Evolutionary conservation across 257 asterid species (phyloP).

Genomic region (Lycium ferocissimum): DNA sequence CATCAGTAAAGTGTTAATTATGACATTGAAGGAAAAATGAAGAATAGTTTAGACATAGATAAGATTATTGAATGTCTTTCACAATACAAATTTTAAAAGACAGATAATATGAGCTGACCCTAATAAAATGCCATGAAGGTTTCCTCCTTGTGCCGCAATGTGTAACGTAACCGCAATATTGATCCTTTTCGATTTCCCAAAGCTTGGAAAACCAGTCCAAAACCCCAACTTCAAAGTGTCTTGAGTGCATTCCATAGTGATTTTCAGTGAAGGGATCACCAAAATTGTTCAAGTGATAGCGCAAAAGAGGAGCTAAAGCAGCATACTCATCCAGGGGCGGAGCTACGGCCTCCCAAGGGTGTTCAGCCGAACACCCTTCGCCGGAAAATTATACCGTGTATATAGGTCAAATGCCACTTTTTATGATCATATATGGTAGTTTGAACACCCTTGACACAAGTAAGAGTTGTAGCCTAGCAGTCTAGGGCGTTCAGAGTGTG

Average conservation of each 20-base stretch:
- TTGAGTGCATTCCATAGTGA: conserved; percentile 87
- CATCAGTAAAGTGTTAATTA: too few species aligned
- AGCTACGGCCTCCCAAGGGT: too few species aligned
- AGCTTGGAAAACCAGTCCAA: conserved; percentile 85
- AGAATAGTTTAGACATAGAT: background rate
- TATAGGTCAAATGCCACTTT: too few species aligned
- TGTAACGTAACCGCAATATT: conserved; percentile 89
- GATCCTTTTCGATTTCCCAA: conserved; percentile 84
- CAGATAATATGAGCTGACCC: conserved; percentile 55
- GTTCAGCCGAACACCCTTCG: too few species aligned
- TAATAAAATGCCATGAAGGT: conserved; percentile 86
- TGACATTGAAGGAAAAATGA: too few species aligned
- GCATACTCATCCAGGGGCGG: too few species aligned
- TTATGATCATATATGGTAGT: too few species aligned
- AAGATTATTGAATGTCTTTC: background rate
- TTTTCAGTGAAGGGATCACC: conserved; percentile 92
- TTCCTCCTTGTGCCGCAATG: conserved; percentile 93
- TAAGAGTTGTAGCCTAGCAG: too few species aligned
- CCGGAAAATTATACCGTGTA: too few species aligned
- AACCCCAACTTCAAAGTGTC: conserved; percentile 92
- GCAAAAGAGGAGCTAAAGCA: conserved; percentile 66
- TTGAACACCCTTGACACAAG: too few species aligned
- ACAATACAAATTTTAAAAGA: background rate
- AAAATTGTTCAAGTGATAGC: conserved; percentile 80
- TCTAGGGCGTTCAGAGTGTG: too few species aligned